These are phyloP conservation scores for Aspergillus pseudotamarii DNA, from an alignment of 2,329 filamentous ascomycete genomes.

Conservation along the genomic window DNA sequence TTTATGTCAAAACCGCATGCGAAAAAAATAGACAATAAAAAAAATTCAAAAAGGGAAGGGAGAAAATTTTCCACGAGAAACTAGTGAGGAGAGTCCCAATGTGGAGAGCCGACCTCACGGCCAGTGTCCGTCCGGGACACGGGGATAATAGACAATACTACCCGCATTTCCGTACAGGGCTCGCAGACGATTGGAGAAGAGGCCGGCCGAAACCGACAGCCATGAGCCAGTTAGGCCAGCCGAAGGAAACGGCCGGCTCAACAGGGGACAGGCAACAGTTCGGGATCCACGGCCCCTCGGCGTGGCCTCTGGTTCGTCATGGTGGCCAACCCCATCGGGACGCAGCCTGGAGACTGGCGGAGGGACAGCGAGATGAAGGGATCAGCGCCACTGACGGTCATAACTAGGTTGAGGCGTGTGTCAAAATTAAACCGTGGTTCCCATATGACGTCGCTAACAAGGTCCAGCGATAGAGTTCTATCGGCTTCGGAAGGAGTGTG, in stretches of 20 bases:
- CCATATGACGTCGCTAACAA: not conserved
- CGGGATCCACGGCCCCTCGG: constrained; percentile 20
- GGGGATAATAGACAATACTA: not conserved
- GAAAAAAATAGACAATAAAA: not conserved
- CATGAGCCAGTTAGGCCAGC: constrained; percentile 12
- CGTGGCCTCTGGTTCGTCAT: constrained; percentile 12
- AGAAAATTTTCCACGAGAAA: not conserved
- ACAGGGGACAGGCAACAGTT: constrained; percentile 12
- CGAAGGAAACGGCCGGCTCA: constrained; percentile 10
- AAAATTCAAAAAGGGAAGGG: not conserved
- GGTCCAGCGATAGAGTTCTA: constrained; percentile 1
- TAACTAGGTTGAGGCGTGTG: not conserved
- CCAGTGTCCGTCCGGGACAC: constrained; percentile 4
- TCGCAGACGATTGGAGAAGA: constrained; percentile 13
- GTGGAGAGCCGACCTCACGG: constrained; percentile 17
- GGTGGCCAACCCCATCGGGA: constrained; percentile 12
- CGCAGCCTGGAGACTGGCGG: constrained; percentile 5
- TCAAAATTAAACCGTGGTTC: constrained; percentile 6
- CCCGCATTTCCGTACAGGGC: not conserved
- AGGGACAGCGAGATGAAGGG: constrained; percentile 11
- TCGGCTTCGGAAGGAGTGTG: not conserved
- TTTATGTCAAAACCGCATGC: constrained; percentile 9
- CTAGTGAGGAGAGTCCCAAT: constrained; percentile 15
- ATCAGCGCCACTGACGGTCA: constrained; percentile 11
- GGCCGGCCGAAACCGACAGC: constrained; percentile 26